Base-by-base conservation (phyloP, 352 stramenopile genomes). In the Pseudoperonospora humuli region DNA sequence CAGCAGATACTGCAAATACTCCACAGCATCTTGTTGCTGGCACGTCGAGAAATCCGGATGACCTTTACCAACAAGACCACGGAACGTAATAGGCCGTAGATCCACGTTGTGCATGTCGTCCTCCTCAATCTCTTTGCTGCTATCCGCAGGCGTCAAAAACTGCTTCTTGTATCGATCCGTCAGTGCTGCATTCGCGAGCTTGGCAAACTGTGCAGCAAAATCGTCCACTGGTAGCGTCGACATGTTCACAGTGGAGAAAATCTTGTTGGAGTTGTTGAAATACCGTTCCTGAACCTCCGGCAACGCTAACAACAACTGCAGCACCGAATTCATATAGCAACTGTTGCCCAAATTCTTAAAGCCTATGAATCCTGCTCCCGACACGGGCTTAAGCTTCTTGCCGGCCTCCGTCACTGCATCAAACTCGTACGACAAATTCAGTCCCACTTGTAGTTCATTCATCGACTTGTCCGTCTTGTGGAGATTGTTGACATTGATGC, bases 301-400 rank as follows among this genome's bases (percentile, higher is more conserved):
- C 1, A 95, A 60, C 17, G 81, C 64, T 25, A 97, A 59, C 7
- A 99, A 58, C 13, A 98, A 53, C 68, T 99, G 96, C 11, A 98
- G 67, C 34, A 98, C 85, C 34, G 84, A 97, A 61, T 99, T 99
- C 74, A 99, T 93, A 75, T 99, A 99, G 75, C 97, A 99, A 23
- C 87, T 98, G 67, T 99, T 99, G 4, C 97, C 97, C n/a, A 99
- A 57, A 70, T 99, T 99, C 64, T 94, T 93, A 28, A 99, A 91
- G 2, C 97, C 97, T 34, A 98, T 89, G 33, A 88, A 83, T 9
- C 90, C 93, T 4, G 92, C 73, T 18, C 96, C 96, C 1, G 79
- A 83, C 5, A 98, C 73, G 0, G 91, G 73, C 14, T 86, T 59
- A 1, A 99, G 79, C 45, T 96, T 84, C 43, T 93, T 87, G 7